Conservation (phyloP, 1,284 basidiomycete species). For the Marasmius oreades region DNA sequence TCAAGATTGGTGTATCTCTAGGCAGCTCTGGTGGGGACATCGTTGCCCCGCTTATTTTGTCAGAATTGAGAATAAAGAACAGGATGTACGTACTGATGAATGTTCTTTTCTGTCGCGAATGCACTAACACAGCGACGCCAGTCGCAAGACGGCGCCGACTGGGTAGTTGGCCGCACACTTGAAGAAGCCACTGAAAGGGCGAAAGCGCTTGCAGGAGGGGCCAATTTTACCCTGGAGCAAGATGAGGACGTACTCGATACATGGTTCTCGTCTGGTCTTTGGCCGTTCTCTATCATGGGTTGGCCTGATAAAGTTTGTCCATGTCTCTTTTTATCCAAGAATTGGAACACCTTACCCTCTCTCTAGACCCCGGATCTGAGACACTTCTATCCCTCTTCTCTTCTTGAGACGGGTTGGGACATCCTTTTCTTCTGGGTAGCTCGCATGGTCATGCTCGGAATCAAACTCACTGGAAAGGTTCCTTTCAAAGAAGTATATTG, state of each 20-base stretch:
- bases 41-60: slow-evolving; percentile 95
- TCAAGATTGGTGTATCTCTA: slow-evolving; percentile 99
- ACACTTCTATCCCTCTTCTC: slow-evolving; percentile 83
- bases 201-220: slow-evolving; percentile 66
- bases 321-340: background rate
- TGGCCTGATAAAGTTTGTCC: slow-evolving; percentile 84
- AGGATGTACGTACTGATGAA: slow-evolving; percentile 50
- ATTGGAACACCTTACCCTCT: background rate
- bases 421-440: slow-evolving; percentile 99
- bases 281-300: slow-evolving; percentile 98
- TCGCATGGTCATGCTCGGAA: slow-evolving; percentile 94
- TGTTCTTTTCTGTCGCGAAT: background rate
- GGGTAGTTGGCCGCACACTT: slow-evolving; percentile 86
- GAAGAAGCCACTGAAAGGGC: slow-evolving; percentile 85
- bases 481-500: slow-evolving; percentile 98
- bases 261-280: slow-evolving; percentile 98
- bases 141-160: slow-evolving; percentile 71
- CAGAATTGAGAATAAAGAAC: slow-evolving; percentile 75
- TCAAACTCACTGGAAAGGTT: slow-evolving; percentile 86
- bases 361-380: slow-evolving; percentile 67
- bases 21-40: slow-evolving; percentile 99
- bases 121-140: slow-evolving; percentile 24
- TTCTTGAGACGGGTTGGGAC: slow-evolving; percentile 99
- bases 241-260: slow-evolving; percentile 99
- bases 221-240: slow-evolving; percentile 80